Evolutionary conservation across 495 filamentous ascomycete genomes (phyloP).

Genomic region (Polyplosphaeria fusca): DNA sequence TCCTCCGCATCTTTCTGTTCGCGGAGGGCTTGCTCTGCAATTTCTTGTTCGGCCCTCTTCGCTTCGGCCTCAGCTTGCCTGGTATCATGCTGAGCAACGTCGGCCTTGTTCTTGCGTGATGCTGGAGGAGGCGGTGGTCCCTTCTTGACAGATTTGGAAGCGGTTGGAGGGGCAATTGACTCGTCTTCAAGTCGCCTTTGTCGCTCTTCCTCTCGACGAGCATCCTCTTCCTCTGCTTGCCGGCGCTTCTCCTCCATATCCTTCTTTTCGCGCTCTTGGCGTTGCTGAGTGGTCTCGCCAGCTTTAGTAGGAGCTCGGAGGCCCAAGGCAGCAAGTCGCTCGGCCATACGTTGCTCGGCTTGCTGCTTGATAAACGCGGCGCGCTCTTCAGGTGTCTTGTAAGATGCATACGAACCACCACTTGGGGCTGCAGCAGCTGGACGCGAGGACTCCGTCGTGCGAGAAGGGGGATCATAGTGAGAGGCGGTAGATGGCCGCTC

Average conservation of each 20-base stretch:
- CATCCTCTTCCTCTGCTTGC: constrained; percentile 93
- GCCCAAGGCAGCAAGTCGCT: constrained; percentile 88
- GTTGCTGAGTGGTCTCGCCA: constrained; percentile 76
- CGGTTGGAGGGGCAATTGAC: constrained; percentile 58
- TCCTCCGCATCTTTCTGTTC: constrained; percentile 78
- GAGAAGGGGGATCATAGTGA: constrained; percentile 41
- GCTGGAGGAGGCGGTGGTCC: constrained; percentile 84
- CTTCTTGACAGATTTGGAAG: constrained; percentile 58
- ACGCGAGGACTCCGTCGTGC: constrained; percentile 41
- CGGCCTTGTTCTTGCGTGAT: constrained; percentile 66
- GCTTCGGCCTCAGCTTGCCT: constrained; percentile 43
- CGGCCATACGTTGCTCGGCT: constrained; percentile 96
- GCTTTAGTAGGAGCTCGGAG: constrained; percentile 70
- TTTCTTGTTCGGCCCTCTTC: constrained; percentile 44
- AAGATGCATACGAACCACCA: constrained; percentile 63
- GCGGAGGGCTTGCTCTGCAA: constrained; percentile 53
- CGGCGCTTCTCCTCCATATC: constrained; percentile 81
- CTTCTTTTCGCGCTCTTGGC: constrained; percentile 80
- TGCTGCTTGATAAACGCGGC: constrained; percentile 96
- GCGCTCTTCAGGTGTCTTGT: constrained; percentile 85
- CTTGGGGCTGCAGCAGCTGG: constrained; percentile 45
- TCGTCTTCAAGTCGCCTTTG: constrained; percentile 84
- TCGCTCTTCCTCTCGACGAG: constrained; percentile 80
- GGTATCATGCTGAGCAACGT: constrained; percentile 50
- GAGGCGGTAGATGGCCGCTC: constrained; percentile 21